These are phyloP conservation scores for Torulaspora maleeae DNA, from an alignment of 805 yeast genomes.

Conservation along the genomic window DNA sequence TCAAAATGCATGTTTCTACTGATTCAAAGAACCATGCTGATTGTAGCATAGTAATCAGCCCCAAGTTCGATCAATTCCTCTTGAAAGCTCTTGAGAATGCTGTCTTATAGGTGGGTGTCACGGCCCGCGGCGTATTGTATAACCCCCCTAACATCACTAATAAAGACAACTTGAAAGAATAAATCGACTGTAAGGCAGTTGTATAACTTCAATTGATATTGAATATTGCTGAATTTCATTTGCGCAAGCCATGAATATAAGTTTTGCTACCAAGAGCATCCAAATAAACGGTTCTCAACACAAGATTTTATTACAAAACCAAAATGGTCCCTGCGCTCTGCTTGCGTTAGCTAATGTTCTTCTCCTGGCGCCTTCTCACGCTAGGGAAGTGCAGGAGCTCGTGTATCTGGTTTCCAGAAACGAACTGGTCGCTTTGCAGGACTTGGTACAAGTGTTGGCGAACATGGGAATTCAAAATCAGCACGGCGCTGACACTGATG, in stretches of 20 bases:
- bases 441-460: slow-evolving; percentile 48
- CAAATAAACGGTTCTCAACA: slow-evolving; percentile 35
- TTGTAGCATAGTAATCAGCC: no score
- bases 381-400: slow-evolving; percentile 27
- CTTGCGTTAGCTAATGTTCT: slow-evolving; percentile 72
- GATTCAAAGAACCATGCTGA: no score
- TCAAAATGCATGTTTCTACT: no score
- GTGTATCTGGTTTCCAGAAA: slow-evolving; percentile 34
- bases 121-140: no score
- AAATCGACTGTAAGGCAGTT: neutral
- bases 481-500: slow-evolving; percentile 31
- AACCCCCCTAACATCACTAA: no score
- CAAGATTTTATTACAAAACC: slow-evolving; percentile 67
- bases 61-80: no score
- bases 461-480: slow-evolving; percentile 40
- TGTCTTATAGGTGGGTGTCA: no score
- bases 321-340: slow-evolving; percentile 85
- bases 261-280: slow-evolving; percentile 24
- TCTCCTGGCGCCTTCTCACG: slow-evolving; percentile 43
- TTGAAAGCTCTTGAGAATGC: no score
- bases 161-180: neutral
- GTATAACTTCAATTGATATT: neutral
- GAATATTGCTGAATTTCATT: neutral
- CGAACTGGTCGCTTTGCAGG: slow-evolving; percentile 35
- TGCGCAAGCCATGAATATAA: slow-evolving; percentile 13